Base-by-base conservation (phyloP, 164 flowering plant species). In the Vitis labrusca region DNA sequence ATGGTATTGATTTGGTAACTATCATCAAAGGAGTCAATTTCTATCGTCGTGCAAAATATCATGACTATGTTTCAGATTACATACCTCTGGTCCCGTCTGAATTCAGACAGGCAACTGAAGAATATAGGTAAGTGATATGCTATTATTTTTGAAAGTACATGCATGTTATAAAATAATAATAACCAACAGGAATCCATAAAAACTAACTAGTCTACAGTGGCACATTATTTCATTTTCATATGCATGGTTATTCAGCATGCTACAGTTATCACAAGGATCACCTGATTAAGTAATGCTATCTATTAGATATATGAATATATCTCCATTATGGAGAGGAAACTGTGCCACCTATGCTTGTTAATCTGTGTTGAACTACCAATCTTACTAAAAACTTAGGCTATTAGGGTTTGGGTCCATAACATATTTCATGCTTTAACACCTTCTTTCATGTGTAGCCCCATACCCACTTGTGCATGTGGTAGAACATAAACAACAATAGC, bases 61-160 rank as follows among this genome's bases (percentile, higher is more conserved):
- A 5, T 9, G 85, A 91, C 72, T 81, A 73, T 70, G 84, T 87
- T 13, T 63, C 74, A 15, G 94, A 91, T 76, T 91, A 72, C 71
- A 23, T 86, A 14, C 89, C 85, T 32, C 88, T 87, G 32, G 85
- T 88, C 48, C 71, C 65, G 15, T 72, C 77, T 10, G 97, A 91
- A 65, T 74, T 81, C 71, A 65, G 52, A 9, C 65, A 72, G 16
- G 6, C 69, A 66, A 69, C n/a, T 70, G 79, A 78, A 63, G 17
- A 70, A 64, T 64, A 69, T 77, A 83, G 84, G 92, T 72, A 71
- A 13, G 8, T 51, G 44, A 37, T 37, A 37, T 37, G 2, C 44
- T 37, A 3, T 1, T 54, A 17, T 27, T n/a, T 51, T 50, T 15
- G 10, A 23, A 23, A 23, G 27, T 37, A 37, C 44, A 37, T 37